phyloP scores from a whole-genome alignment of 257 asterid species.

The Cinchona pubescens region DNA sequence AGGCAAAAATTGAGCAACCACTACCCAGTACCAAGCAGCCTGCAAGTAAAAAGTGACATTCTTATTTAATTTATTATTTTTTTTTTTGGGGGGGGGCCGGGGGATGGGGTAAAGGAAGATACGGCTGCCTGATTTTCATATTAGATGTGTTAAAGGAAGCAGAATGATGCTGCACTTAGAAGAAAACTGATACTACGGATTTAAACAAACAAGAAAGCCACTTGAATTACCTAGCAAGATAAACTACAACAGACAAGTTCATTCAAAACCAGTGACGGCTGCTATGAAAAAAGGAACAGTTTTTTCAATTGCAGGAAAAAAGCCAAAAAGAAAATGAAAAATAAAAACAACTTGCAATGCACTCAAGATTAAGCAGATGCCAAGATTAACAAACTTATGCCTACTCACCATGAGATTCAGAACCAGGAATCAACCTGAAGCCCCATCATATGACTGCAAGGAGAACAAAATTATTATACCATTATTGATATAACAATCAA shows the following conservation, averaged over 20 bases:
- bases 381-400: slow-evolving; percentile 13
- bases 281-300: background rate
- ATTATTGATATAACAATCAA: too few relatives aligned
- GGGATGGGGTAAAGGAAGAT: too few relatives aligned
- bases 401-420: slow-evolving; percentile 96
- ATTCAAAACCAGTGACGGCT: background rate
- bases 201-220: background rate
- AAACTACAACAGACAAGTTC: background rate
- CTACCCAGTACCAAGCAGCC: background rate
- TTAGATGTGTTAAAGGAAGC: background rate
- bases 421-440: slow-evolving; percentile 82
- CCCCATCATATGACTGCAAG: slow-evolving; percentile 97
- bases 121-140: background rate
- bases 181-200: background rate
- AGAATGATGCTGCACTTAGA: background rate
- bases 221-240: background rate
- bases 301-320: background rate
- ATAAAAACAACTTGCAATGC: background rate
- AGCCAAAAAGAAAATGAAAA: background rate
- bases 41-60: background rate
- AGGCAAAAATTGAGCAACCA: background rate
- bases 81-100: too few relatives aligned
- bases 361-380: background rate
- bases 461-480: slow-evolving; percentile 14
- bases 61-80: too few relatives aligned